phyloP scores from a whole-genome alignment of 2,329 filamentous ascomycete species.

The Sporothrix variecibatus region DNA sequence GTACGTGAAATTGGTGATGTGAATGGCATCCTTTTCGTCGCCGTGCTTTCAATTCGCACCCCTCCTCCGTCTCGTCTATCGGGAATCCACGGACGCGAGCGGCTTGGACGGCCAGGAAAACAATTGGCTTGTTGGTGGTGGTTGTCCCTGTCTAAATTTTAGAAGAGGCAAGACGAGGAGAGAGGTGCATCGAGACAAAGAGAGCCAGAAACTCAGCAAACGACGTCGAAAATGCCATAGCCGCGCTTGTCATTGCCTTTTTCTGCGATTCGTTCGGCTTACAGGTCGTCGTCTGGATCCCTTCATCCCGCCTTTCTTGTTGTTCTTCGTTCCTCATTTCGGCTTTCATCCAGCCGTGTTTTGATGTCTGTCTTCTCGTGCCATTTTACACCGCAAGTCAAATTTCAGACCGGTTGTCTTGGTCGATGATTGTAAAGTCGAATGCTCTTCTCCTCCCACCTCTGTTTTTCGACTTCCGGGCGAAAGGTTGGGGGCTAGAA shows the following conservation, averaged over 20 bases:
- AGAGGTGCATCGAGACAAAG: neutral
- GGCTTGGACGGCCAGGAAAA: neutral
- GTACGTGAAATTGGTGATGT: neutral
- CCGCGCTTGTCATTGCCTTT: slow-evolving; percentile 10
- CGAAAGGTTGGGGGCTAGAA: neutral
- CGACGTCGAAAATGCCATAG: neutral
- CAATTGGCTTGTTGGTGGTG: slow-evolving; percentile 2
- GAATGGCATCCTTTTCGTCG: neutral
- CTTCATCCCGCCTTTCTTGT: neutral
- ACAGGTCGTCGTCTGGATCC: neutral
- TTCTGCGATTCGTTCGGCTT: neutral
- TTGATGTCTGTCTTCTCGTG: neutral
- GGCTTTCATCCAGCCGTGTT: neutral
- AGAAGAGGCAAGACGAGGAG: slow-evolving; percentile 1
- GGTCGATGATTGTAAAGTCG: neutral
- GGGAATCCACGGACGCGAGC: slow-evolving; percentile 7
- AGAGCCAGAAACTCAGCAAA: neutral
- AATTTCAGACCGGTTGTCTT: neutral
- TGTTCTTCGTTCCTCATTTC: neutral
- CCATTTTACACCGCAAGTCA: neutral
- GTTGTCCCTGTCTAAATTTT: neutral
- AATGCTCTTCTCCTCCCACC: neutral
- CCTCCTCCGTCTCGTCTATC: neutral
- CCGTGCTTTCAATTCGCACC: neutral
- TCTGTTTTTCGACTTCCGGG: neutral